A percentile compares a stretch with the other conserved stretches of the same genome.
Conservation (phyloP, 257 asterid species). For the Gardenia jasminoides region DNA sequence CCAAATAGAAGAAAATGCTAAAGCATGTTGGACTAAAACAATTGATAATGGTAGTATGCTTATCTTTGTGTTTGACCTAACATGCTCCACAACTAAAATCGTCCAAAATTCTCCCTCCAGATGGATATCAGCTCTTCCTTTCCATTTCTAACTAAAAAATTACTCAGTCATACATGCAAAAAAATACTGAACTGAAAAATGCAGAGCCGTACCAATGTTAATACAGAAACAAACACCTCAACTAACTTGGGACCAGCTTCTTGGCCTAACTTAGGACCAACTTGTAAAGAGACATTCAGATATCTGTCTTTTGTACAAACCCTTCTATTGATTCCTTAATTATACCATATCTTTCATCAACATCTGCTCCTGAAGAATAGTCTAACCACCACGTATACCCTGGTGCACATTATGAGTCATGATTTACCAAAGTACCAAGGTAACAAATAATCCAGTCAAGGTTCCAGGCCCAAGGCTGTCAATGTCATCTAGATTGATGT, state of each 20-base stretch:
- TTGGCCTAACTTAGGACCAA: background rate
- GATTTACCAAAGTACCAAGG: background rate
- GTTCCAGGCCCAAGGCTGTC: background rate
- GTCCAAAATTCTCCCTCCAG: background rate
- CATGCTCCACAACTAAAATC: background rate
- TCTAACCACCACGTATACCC: background rate
- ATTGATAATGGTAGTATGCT: background rate
- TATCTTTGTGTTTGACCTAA: background rate
- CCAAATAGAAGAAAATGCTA: background rate
- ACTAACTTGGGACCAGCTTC: no score
- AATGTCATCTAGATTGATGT: no score
- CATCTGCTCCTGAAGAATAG: background rate
- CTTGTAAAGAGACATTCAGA: background rate
- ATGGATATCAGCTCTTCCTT: background rate
- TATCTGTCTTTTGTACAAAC: background rate
- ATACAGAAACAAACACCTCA: background rate
- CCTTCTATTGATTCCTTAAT: background rate
- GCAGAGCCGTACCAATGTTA: no score
- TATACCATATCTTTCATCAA: background rate
- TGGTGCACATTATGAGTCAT: background rate
- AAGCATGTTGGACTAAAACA: constrained; percentile 2
- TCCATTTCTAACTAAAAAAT: background rate
- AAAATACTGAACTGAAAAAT: background rate
- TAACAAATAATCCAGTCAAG: background rate
- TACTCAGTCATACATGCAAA: background rate